A percentile compares a stretch with the other conserved stretches of the same genome.
These are phyloP conservation scores for Pseudonitzschia multiseries DNA, from an alignment of 108 stramenopile species.

Conservation along the genomic window DNA sequence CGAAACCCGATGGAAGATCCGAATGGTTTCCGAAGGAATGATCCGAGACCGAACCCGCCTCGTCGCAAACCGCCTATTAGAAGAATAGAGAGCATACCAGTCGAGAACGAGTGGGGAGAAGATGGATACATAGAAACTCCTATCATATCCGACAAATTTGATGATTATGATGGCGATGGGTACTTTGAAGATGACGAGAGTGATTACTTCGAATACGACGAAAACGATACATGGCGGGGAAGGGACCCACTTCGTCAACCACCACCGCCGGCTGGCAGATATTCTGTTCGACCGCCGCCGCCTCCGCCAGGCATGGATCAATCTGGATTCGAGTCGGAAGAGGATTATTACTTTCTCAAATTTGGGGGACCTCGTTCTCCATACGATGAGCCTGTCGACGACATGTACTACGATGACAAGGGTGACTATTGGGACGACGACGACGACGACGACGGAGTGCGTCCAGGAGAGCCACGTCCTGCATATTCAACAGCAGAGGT, in stretches of 20 bases:
- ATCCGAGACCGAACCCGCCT: background rate
- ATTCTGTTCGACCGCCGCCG: slow-evolving; percentile 12
- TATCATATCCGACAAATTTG: background rate
- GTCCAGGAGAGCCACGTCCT: slow-evolving; percentile 1
- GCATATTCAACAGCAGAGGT: background rate
- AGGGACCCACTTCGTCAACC: background rate
- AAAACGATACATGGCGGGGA: background rate
- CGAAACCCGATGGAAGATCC: background rate
- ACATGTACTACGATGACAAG: slow-evolving; percentile 8
- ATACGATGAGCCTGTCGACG: background rate
- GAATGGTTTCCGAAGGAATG: background rate
- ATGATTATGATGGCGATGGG: background rate
- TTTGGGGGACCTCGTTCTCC: slow-evolving; percentile 4
- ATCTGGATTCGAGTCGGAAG: background rate
- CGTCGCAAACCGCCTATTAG: background rate
- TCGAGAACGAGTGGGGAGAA: slow-evolving; percentile 4
- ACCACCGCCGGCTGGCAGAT: background rate
- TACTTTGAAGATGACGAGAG: slow-evolving; percentile 5
- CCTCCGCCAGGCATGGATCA: too few relatives aligned
- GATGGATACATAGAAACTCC: slow-evolving; percentile 10
- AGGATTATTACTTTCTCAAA: slow-evolving; percentile 15
- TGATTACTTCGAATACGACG: background rate
- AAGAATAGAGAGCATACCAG: background rate
- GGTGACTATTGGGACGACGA: slow-evolving; percentile 11
- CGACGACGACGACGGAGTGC: background rate